A percentile compares a stretch with the other conserved stretches of the same genome.
Evolutionary conservation across 2,329 filamentous ascomycete genomes (phyloP).

Genomic region (Phoma sp.): DNA sequence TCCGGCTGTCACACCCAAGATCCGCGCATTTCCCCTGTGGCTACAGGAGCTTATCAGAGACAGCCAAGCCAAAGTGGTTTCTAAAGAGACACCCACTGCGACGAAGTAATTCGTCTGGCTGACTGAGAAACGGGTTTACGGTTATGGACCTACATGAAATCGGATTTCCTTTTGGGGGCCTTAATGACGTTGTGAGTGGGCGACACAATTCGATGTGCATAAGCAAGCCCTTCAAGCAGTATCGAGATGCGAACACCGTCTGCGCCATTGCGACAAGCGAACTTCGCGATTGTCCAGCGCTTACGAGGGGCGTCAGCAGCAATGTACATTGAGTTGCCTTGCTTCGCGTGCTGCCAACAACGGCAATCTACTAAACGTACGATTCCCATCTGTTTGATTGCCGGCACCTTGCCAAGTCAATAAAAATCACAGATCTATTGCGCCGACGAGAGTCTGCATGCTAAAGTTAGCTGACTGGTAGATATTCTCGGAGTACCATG

Average conservation of each 20-base stretch:
- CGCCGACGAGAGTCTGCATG: constrained; percentile 8
- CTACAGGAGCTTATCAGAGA: constrained; percentile 46
- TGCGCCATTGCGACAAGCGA: neutral
- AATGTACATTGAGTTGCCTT: constrained; percentile 9
- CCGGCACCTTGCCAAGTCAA: constrained; percentile 9
- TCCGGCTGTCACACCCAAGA: constrained; percentile 28
- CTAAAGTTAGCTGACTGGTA: constrained; percentile 44
- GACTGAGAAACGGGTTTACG: neutral
- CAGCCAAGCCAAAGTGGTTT: constrained; percentile 38
- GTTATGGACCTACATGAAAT: neutral
- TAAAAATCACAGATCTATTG: constrained; percentile 12
- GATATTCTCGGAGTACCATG: constrained; percentile 37
- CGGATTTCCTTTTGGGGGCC: neutral
- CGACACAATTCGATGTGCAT: neutral
- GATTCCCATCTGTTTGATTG: neutral
- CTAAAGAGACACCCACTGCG: constrained; percentile 36
- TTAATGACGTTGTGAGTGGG: neutral
- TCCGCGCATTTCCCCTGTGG: constrained; percentile 44
- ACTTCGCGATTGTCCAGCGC: neutral
- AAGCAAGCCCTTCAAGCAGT: neutral
- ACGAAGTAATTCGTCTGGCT: neutral
- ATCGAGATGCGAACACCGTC: constrained; percentile 5
- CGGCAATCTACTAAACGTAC: neutral
- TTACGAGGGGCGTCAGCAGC: constrained; percentile 4
- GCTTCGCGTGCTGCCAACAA: constrained; percentile 5